These are phyloP conservation scores for Calonectria ilicicola DNA, from an alignment of 2,329 filamentous ascomycete genomes.

Conservation along the genomic window DNA sequence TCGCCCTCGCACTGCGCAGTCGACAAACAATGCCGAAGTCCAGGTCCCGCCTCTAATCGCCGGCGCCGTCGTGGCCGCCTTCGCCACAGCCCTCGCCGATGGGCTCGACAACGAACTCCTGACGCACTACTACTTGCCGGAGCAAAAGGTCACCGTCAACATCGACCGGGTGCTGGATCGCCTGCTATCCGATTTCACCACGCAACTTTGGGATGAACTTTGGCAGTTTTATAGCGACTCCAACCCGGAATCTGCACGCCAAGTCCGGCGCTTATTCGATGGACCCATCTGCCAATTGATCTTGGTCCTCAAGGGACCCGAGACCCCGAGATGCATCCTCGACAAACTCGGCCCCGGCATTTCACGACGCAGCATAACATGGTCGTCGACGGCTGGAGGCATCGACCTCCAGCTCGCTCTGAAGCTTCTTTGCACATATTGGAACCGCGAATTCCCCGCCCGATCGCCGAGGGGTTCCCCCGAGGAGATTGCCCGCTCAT, in stretches of 20 bases:
- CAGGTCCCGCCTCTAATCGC: slow-evolving; percentile 51
- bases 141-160: slow-evolving; percentile 48
- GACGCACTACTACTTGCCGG: slow-evolving; percentile 51
- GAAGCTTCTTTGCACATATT: slow-evolving; percentile 51
- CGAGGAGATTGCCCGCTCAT: slow-evolving; percentile 48
- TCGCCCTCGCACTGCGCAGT: slow-evolving; percentile 43
- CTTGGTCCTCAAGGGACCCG: slow-evolving; percentile 51
- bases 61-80: slow-evolving; percentile 49
- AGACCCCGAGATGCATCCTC: slow-evolving; percentile 49
- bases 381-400: slow-evolving; percentile 47
- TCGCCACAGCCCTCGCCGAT: slow-evolving; percentile 49
- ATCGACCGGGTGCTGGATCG: slow-evolving; percentile 52
- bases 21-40: slow-evolving; percentile 46
- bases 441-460: slow-evolving; percentile 50
- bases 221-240: slow-evolving; percentile 48
- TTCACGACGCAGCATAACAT: slow-evolving; percentile 46
- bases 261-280: slow-evolving; percentile 50
- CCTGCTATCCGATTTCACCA: slow-evolving; percentile 48
- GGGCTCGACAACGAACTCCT: slow-evolving; percentile 51
- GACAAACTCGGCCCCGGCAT: slow-evolving; percentile 51
- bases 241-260: slow-evolving; percentile 43
- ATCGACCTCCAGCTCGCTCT: slow-evolving; percentile 50
- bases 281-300: slow-evolving; percentile 53
- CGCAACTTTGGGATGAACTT: slow-evolving; percentile 51
- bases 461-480: slow-evolving; percentile 49